Evolutionary conservation across 352 stramenopile genomes (phyloP), one percentile per base, ranked within the genome.

Genomic region (Globisporangium viniferum): DNA sequence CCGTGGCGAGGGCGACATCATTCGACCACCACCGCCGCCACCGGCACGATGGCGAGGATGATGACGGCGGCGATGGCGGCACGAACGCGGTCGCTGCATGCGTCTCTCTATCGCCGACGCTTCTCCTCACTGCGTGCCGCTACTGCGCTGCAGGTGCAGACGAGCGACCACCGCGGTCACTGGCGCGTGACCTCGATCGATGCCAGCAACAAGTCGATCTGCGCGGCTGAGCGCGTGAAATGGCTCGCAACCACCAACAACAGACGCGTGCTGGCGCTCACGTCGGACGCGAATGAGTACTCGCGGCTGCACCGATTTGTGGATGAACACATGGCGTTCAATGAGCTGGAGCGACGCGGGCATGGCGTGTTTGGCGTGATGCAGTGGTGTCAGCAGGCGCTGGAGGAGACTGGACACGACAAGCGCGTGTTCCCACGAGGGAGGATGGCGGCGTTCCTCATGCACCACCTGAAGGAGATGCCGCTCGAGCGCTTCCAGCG

Each of bases 341-440:
- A 93, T 58, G 81, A 82, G 59, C 78, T 94, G 10, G 86, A 92
- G 72, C 86, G 86, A 36, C 76, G 73, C 31, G 86, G 86, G 31
- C 86, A 94, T 64, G 78, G 73, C 48, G 62, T 91, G 51, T 82
- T 77, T 53, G 70, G 78, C 20, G 64, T 88, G 24, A 67, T 73
- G 66, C 82, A 92, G 67, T 93, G 88, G 71, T 89, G 80, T 36
- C 84, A 87, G 66, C 67, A 88, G 59, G 78, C 85, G 57, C 69
- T 94, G 33, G 77, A 90, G 29, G 86, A 94, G 64, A 80, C 77
- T 7, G 77, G 81, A 9, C 68, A 68, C n/a, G 74, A 89, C n/a
- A 74, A 66, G 55, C 84, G 81, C 41, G 67, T 92, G 63, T 74
- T 94, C 41, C 65, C 73, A 14, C 75, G 76, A 15, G 75, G 73